Percentiles rank a stretch among this genome's conserved stretches.
phyloP scores from a whole-genome alignment of 495 filamentous ascomycete species.

The Aspergillus cavernicola region DNA sequence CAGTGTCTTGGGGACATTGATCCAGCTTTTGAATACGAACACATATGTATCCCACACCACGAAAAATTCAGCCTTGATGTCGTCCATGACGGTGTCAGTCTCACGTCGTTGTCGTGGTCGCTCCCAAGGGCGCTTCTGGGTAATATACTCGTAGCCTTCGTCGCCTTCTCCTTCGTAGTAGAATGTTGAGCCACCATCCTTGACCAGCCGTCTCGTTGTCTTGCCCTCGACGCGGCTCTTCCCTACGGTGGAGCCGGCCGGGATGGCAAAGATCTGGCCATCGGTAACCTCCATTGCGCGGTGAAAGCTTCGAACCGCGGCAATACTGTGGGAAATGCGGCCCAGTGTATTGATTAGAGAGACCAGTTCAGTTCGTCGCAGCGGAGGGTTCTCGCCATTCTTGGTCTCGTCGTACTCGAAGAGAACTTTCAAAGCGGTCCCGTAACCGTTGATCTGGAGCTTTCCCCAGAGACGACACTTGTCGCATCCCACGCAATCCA shows the following conservation, averaged over 20 bases:
- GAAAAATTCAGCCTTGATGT: slow-evolving; percentile 59
- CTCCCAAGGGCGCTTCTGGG: slow-evolving; percentile 38
- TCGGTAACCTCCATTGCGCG: slow-evolving; percentile 46
- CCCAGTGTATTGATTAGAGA: slow-evolving; percentile 92
- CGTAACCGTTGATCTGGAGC: slow-evolving; percentile 92
- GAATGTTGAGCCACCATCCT: slow-evolving; percentile 36
- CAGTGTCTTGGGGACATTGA: slow-evolving; percentile 61
- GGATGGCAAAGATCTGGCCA: slow-evolving; percentile 33
- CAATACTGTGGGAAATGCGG: slow-evolving; percentile 73
- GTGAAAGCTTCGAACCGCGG: slow-evolving; percentile 71
- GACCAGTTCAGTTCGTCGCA: slow-evolving; percentile 88
- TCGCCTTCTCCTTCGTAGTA: slow-evolving; percentile 44
- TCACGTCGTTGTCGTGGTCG: slow-evolving; percentile 19
- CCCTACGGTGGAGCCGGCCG: slow-evolving; percentile 23
- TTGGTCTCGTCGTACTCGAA: slow-evolving; percentile 91
- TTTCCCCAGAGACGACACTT: slow-evolving; percentile 99
- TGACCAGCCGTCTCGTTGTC: slow-evolving; percentile 23
- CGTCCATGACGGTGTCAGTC: slow-evolving; percentile 48
- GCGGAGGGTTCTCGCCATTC: slow-evolving; percentile 64
- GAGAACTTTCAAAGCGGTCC: slow-evolving; percentile 88
- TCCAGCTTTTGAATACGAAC: slow-evolving; percentile 68
- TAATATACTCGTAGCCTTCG: slow-evolving; percentile 35
- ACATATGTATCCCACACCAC: slow-evolving; percentile 57
- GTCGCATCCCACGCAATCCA: slow-evolving; percentile 99
- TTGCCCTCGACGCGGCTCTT: slow-evolving; percentile 10